Evolutionary conservation across 306 rosid species (phyloP), one percentile per base, ranked within the genome.

Genomic region (Oemleria cerasiformis): DNA sequence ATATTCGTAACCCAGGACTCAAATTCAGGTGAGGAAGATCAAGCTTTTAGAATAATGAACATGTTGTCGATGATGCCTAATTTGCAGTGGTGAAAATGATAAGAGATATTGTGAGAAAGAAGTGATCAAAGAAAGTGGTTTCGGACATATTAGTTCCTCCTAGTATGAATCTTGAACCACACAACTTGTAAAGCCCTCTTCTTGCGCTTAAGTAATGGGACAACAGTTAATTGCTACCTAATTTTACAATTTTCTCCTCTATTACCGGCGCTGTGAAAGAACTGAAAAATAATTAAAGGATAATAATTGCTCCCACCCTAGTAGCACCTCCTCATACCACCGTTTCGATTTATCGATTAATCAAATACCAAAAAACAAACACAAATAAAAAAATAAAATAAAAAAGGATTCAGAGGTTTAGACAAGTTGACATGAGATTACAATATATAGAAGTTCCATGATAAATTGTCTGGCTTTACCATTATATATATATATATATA

Each of bases 121-220:
- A 70, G 65, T 25, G 25, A 56, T 42, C 54, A 16, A 39, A 21
- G 25, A 15, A 16, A 45, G 63, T 39, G n/a, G 3, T 55, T 69
- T 23, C 41, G 73, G 64, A 23, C 9, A 40, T 54, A 70, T 17
- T 9, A 41, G 54, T 56, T 56, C 41, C 65, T 68, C 63, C 73
- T 54, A 14, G 42, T 54, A 40, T 70, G 65, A 12, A 55, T 70
- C 74, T 56, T 25, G 56, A 70, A 70, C 17, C 62, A 23, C 74
- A 70, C 73, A 53, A 51, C 56, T 56, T 65, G 43, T 42, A 54
- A 40, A 70, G 74, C 65, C 73, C 74, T 42, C 54, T 70, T 70
- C 74, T 51, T 23, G 9, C 41, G 74, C 65, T 54, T 40, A 23
- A 58, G 30, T 9, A 41, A 63, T 21, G 63, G 73, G 51, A 30